Base-by-base conservation (phyloP, 495 filamentous ascomycete genomes). In the Pseudotulostoma volvatum region DNA sequence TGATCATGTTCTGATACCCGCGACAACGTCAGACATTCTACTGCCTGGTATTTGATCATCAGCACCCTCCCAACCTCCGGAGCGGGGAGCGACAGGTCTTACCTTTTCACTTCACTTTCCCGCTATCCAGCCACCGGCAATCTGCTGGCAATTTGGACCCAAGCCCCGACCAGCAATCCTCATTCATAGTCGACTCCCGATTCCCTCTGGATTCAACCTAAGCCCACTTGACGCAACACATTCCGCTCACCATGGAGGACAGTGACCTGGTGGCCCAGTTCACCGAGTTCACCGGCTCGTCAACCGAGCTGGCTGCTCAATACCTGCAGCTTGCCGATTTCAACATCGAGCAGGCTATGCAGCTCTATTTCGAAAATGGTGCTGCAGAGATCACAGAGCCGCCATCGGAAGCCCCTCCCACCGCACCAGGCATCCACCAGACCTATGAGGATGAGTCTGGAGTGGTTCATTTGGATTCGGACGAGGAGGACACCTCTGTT, bases 311-410 rank as follows among this genome's bases (percentile, higher is more conserved):
- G 42, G 86, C 85, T 17, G 67, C 67, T 39, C 80, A 79, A 45
- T 93, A 92, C 56, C 71, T 96, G 25, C 67, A 78, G 46, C 63
- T 97, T 38, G 76, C 84, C 18, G 83, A 92, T 45, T 76, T 74
- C 48, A 76, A 93, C 49, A 63, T 84, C 38, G 73, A 79, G 49
- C 82, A 90, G 53, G 90, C 90, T 5, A 74, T 95, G 50, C 73
- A 81, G 61, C 77, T 95, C 9, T 97, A 73, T 63, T 96, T 81
- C 56, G 79, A 85, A 42, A 88, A 81, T 46, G 69, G 77, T 57
- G 64, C 83, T 62, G 58, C 73, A 54, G 55, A 74, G 57, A 46
- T 75, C 42, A 43, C 39, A 17, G 34, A 25, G 28, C 43, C 31
- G 18, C 56, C 45, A 18, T 58, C 57, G 52, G 60, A 59, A 46